Percentiles rank a stretch among this genome's conserved stretches.
Conservation (phyloP, 331 rosid species). For the Prunus yedoensis region DNA sequence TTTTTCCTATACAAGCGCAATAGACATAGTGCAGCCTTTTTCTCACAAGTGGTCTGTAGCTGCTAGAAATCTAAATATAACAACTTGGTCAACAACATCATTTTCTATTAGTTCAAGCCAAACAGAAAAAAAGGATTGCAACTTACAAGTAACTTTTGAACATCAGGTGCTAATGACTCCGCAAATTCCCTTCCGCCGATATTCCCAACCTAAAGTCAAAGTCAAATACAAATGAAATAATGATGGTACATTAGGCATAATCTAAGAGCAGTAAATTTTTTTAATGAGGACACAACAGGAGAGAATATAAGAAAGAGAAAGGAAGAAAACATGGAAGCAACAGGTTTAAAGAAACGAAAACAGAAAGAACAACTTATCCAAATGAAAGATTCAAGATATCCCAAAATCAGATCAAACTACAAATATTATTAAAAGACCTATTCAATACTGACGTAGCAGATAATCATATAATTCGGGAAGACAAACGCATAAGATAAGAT, state of each 20-base stretch:
- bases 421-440: background rate
- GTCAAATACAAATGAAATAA: slow-evolving; percentile 20
- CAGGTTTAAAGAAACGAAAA: background rate
- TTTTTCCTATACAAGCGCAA: no score
- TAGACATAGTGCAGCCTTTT: no score
- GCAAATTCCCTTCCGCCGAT: slow-evolving; percentile 99
- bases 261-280: slow-evolving; percentile 8
- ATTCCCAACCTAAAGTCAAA: slow-evolving; percentile 94
- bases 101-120: no score
- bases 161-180: no score
- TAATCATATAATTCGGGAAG: background rate
- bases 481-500: no score
- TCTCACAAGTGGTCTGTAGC: no score
- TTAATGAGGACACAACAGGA: slow-evolving; percentile 15
- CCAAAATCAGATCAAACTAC: background rate
- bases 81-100: no score
- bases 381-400: background rate
- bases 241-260: slow-evolving; percentile 19
- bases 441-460: background rate
- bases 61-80: no score
- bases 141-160: no score
- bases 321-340: slow-evolving; percentile 6
- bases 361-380: background rate
- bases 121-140: no score
- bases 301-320: slow-evolving; percentile 13